Base-by-base conservation (phyloP, 192 early-diverging fungal genomes). In the Irineochytrium annulatum region DNA sequence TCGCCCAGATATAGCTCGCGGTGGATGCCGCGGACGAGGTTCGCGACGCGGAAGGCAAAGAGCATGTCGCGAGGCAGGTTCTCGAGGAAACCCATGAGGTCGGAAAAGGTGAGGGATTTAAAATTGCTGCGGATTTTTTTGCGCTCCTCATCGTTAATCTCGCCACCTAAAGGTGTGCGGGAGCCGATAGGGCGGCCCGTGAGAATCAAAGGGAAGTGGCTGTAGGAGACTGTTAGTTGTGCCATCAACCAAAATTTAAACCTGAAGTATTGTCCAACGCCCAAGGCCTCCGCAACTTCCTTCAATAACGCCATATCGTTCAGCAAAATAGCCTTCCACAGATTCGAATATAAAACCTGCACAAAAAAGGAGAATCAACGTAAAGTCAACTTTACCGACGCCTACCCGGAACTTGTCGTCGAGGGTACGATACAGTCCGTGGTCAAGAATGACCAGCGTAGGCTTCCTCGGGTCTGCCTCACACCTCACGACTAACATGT, bases 381-480 rank as follows among this genome's bases (percentile, higher is more conserved):
- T n/a, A n/a, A n/a, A n/a, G n/a, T n/a, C n/a, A n/a, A n/a, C n/a
- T n/a, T 41, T n/a, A n/a, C 39, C 13, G 39, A 41, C 39, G 11
- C 39, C 39, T 41, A 55, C 6, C 11, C 46, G 11, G 46, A 49
- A 49, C 11, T 22, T 8, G 11, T 49, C 46, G 26, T 73, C 69
- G 26, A 82, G 46, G 6, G 63, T 65, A 19, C 80, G 63, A 48
- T 89, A 92, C 22, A 92, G 76, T 3, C 90, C 90, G 65, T 92
- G 90, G 35, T 92, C 90, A 35, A 92, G 65, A 2, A 92, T 62
- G 1, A 88, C 80, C 34, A 86, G 64, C 58, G 85, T 83, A 59
- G 26, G 37, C 81, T 67, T 0, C 69, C 34, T 0, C 86, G 89
- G 53, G 86, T 77, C 28, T 66, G 75, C 0, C 86, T 72, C 4